Conservation (phyloP, 805 yeast species). For the Starmerella kuoi region DNA sequence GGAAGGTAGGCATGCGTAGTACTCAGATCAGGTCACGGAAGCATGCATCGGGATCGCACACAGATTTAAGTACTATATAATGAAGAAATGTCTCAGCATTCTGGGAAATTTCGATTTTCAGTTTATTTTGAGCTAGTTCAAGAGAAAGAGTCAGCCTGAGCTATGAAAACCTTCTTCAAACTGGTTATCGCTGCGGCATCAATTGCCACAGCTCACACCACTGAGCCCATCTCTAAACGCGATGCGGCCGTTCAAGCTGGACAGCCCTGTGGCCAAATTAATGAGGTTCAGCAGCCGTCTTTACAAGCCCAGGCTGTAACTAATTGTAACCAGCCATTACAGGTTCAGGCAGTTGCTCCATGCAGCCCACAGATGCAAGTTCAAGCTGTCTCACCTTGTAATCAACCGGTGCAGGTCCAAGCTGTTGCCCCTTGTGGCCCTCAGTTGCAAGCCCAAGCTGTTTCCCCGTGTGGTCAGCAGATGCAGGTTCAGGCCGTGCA, state of each 20-base stretch:
- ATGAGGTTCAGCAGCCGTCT: slow-evolving; percentile 4
- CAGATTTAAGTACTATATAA: no score
- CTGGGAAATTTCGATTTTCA: no score
- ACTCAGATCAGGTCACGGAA: no score
- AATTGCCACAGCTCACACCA: slow-evolving; percentile 1
- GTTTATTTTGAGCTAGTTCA: no score
- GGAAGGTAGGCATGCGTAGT: no score
- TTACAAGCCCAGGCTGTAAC: background rate
- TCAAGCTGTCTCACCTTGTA: slow-evolving; percentile 7
- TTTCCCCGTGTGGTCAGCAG: slow-evolving; percentile 5
- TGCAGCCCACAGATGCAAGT: slow-evolving; percentile 5
- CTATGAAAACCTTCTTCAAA: slow-evolving; percentile 3
- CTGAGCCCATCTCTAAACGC: background rate
- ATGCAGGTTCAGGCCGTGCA: slow-evolving; percentile 6
- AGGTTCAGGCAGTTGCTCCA: slow-evolving; percentile 11
- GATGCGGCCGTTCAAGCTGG: slow-evolving; percentile 1
- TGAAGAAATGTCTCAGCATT: no score
- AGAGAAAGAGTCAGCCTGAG: no score
- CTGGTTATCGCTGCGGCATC: slow-evolving; percentile 3
- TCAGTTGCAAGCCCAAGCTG: slow-evolving; percentile 10
- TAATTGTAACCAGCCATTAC: slow-evolving; percentile 7
- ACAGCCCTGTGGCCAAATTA: slow-evolving; percentile 8
- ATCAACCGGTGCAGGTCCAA: background rate
- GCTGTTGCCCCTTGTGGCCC: slow-evolving; percentile 7
- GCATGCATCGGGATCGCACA: no score